Evolutionary conservation across 75 land plant species (phyloP).

Genomic region (Pinus tabuliformis): DNA sequence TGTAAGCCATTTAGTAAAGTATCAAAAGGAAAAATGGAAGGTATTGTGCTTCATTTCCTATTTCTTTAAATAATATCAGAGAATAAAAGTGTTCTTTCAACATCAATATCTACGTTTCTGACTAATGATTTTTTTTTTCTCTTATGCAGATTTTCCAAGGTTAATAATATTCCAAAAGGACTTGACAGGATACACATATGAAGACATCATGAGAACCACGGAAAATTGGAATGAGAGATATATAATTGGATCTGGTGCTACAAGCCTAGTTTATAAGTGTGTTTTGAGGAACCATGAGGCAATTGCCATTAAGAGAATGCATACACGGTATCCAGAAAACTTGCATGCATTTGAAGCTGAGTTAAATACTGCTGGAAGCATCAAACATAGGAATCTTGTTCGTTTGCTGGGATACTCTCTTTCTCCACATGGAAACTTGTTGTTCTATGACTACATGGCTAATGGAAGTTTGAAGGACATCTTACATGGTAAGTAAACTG

Average conservation of each 20-base stretch:
- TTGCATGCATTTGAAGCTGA: conserved; percentile 85
- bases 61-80: conserved; percentile 30
- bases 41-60: not conserved
- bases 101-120: not conserved
- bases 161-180: conserved; percentile 82
- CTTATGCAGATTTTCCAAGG: conserved; percentile 64
- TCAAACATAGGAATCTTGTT: conserved; percentile 86
- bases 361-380: conserved; percentile 73
- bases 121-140: not conserved
- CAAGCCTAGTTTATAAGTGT: conserved; percentile 95
- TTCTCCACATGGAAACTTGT: conserved; percentile 66
- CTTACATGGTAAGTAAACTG: conserved; percentile 66
- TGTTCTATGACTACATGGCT: conserved; percentile 92
- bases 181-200: conserved; percentile 82
- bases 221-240: conserved; percentile 84
- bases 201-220: conserved; percentile 91
- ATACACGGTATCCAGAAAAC: conserved; percentile 73
- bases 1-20: conserved; percentile 23
- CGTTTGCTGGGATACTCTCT: conserved; percentile 87
- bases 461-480: conserved; percentile 86
- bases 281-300: conserved; percentile 75
- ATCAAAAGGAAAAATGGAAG: not conserved
- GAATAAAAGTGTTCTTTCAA: not conserved
- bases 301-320: conserved; percentile 84
- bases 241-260: conserved; percentile 90